Conservation (phyloP, 345 rosid genomes). For the Populus davidiana region DNA sequence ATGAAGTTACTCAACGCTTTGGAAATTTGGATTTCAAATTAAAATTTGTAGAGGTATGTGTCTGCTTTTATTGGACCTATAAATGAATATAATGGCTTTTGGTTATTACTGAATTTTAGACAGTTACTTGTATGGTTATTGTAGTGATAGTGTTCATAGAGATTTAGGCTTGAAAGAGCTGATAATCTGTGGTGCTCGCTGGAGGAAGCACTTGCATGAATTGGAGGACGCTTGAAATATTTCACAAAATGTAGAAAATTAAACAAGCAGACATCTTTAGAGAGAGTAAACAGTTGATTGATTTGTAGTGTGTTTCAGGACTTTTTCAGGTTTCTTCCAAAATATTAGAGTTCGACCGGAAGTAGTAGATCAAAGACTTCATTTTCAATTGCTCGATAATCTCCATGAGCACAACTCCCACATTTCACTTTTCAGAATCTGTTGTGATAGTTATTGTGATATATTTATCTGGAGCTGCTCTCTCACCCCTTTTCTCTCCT, state of each 20-base stretch:
- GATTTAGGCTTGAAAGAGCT: neutral
- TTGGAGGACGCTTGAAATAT: neutral
- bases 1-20: slow-evolving; percentile 84
- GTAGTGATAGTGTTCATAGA: neutral
- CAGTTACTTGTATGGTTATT: neutral
- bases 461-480: neutral
- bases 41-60: slow-evolving; percentile 79
- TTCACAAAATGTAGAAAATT: neutral
- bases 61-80: slow-evolving; percentile 5
- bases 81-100: neutral
- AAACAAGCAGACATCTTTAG: neutral
- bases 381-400: neutral
- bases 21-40: slow-evolving; percentile 82
- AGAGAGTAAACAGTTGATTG: neutral
- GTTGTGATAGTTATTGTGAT: neutral
- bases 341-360: neutral
- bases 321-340: neutral
- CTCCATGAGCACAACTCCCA: neutral
- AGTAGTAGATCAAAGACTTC: neutral
- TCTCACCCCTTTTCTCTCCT: neutral
- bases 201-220: neutral
- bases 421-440: neutral
- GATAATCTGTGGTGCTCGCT: neutral
- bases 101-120: neutral
- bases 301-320: neutral